Evolutionary conservation across 352 stramenopile species (phyloP).

Genomic region (Phytopythium oedochilum): DNA sequence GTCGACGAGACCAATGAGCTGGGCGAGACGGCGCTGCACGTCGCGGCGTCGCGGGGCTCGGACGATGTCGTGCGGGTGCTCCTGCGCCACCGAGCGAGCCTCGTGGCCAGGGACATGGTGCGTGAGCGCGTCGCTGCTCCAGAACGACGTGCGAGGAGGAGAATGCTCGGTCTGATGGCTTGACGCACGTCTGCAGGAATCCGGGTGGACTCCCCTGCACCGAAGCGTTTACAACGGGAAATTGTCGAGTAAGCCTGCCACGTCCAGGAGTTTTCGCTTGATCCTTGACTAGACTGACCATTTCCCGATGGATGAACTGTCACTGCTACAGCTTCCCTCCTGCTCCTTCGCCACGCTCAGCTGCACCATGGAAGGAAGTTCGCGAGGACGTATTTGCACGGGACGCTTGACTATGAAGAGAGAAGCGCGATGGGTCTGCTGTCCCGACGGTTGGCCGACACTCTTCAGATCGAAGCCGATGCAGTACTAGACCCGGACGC

Average conservation of each 20-base stretch:
- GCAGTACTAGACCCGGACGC: neutral
- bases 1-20: conserved; percentile 64
- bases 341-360: conserved; percentile 62
- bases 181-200: conserved; percentile 44
- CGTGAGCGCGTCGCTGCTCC: conserved; percentile 24
- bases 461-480: conserved; percentile 7
- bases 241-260: conserved; percentile 48
- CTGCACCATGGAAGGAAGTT: conserved; percentile 42
- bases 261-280: neutral
- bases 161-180: neutral
- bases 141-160: neutral
- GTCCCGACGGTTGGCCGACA: conserved; percentile 13
- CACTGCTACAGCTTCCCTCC: conserved; percentile 38
- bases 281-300: neutral
- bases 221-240: conserved; percentile 64
- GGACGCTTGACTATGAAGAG: conserved; percentile 41
- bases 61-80: conserved; percentile 52
- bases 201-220: conserved; percentile 76
- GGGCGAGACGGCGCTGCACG: conserved; percentile 71
- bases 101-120: conserved; percentile 60
- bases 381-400: conserved; percentile 44
- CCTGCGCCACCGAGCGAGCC: conserved; percentile 42
- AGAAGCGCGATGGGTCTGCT: conserved; percentile 69
- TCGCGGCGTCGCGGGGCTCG: conserved; percentile 51
- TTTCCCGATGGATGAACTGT: neutral